Base-by-base conservation (phyloP, 345 rosid species). In the Geranium brycei region DNA sequence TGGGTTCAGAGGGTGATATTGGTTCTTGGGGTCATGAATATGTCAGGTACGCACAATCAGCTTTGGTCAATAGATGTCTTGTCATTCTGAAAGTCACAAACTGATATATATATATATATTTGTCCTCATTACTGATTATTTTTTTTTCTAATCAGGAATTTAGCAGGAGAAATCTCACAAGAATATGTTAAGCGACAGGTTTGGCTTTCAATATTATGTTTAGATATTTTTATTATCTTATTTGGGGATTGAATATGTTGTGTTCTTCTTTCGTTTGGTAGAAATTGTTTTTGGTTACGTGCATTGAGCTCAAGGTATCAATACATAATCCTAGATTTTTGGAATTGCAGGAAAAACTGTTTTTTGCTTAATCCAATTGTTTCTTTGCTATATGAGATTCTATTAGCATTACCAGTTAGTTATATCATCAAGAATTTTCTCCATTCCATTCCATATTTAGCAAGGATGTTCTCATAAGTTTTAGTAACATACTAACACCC, bases 11-110 rank as follows among this genome's bases (percentile, higher is more conserved):
- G 73, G 89, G 89, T 68, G 99, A 95, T 73, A 87, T 95, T 56
- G 97, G 95, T 74, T 95, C 96, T 1, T 95, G 96, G 97, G 99
- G 96, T 41, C 97, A 95, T 64, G 96, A 88, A 73, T 91, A 95
- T 75, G 99, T 95, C 53, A 85, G 96, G 91, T 86, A 64, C 67
- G 31, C n/a, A 23, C 16, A 8, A 57, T 31, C 14, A 19, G 55
- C 17, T 32, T 0, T 2, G 19, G 28, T 64, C 47, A 30, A n/a
- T n/a, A 58, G 16, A 64, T 64, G 57, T 57, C 7, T 64, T 7
- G 17, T 16, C 57, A 17, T 62, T 28, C 41, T 41, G 31, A 41
- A 41, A 38, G 57, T 62, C 23, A 23, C 53, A 47, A 8, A 47
- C 28, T 23, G 28, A 23, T 23, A 23, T 23, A 23, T 41, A 5